Evolutionary conservation across 73 alveolate species (phyloP), one percentile per base, ranked within the genome.

Genomic region (Tetrahymena thermophila): DNA sequence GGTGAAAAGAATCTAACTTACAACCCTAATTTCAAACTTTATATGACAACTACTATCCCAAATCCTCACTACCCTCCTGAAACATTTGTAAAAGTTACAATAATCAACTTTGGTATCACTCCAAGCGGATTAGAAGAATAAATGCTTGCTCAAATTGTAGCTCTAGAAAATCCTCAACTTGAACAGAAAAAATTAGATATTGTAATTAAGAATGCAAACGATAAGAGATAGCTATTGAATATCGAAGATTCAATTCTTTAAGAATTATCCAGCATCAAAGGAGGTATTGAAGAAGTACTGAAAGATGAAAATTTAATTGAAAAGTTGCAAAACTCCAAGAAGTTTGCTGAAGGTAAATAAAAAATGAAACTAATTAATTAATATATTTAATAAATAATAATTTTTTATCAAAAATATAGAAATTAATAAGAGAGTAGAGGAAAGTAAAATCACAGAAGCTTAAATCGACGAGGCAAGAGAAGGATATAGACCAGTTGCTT

Each of bases 271-370:
- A 97, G 93, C 38, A 93, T 38, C 5, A 50, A 95, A 31, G 89
- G 89, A 4, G 89, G 89, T 71, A 94, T 95, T 17, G 98, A 96
- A 19, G 98, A 97, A 56, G 84, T 98, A 43, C 95, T 98, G 3
- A 98, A 96, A 71, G 98, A 98, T 95, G 99, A 98, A 43, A 97
- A 94, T 35, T 97, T 98, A 35, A 95, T 97, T 37, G 96, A 96
- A 83, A 94, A 98, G 43, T 94, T 98, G 16, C 96, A 96, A 56
- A 96, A 97, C 85, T 98, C 99, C 43, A 98, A 97, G 96, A 96
- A 94, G 25, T 56, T 96, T 34, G 95, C 95, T 94, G 94, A 89
- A 95, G 85, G 93, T 94, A 97, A 85, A 94, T 97, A 43, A 96
- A 16, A 5, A 28, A 13, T 85, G 19, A 16, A 4, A 35, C 4